Base-by-base conservation (phyloP, 2,329 filamentous ascomycete species). In the Hypoxylon sp. region DNA sequence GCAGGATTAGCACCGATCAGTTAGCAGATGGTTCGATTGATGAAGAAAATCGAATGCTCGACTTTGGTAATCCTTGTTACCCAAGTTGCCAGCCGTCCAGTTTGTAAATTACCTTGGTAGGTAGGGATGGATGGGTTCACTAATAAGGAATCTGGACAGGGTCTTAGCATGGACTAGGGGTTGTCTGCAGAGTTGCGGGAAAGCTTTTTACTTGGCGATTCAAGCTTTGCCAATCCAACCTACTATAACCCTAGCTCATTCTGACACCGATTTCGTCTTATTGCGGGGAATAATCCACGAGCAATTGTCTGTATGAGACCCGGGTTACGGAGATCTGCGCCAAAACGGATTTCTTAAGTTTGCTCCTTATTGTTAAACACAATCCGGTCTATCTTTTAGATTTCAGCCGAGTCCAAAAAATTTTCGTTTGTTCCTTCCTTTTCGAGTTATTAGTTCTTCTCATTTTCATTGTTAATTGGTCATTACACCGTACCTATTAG, bases 181-280 rank as follows among this genome's bases (percentile, higher is more conserved):
- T 56, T 47, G 39, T 29, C 53, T 47, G 37, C 48, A 31, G 22
- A 11, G 11, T 22, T 48, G 19, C 22, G 26, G 47, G 50, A 51
- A 63, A 56, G 52, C 44, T 35, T 47, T 50, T 60, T 51, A 39
- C 59, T 68, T 62, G 56, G 65, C 67, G 52, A 61, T 61, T 63
- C 68, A 70, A 70, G 68, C 68, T 70, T 70, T 67, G 64, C 54
- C 57, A 67, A 64, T 19, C 39, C 63, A 39, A 24, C 51, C 39
- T 47, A 31, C 26, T 65, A 52, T 44, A 17, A 62, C 54, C 65
- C 65, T 70, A 65, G 65, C 68, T 63, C 50, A 35, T 60, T 70
- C 54, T 63, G 67, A 60, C 31, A 68, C 63, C 64, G 63, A 67
- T 39, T 53, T 44, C 44, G 48, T 56, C 55, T 53, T 53, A 50